Base-by-base conservation (phyloP, 495 filamentous ascomycete genomes). In the Penicillium simplicissimum region DNA sequence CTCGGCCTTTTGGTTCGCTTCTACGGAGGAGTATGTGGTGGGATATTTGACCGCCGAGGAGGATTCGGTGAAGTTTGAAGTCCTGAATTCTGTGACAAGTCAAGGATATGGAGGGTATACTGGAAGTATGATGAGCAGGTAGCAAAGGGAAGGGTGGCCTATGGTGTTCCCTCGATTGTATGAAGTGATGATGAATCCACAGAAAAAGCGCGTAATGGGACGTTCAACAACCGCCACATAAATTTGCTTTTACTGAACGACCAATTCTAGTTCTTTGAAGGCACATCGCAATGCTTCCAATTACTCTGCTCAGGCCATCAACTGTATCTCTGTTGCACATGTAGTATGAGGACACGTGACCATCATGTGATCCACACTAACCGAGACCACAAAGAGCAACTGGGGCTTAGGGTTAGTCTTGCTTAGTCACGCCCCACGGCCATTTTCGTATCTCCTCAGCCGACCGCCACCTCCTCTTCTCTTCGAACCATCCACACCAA, bases 351-450 rank as follows among this genome's bases (percentile, higher is more conserved):
- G 0, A 21, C 52, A 57, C 34, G 43, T 49, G 47, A 52, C 45
- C 1, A 43, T 53, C 57, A 59, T 42, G 35, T 59, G 57, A 59
- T 17, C 55, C 11, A 25, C 13, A 54, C 63, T 71, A 69, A 62
- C 71, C 65, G 67, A 65, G 68, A 36, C 13, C n/a, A 19, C 51
- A 52, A 55, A 38, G 31, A 51, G 60, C 36, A 40, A 43, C 56
- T 51, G 31, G 47, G 47, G 71, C 49, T 58, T 58, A 76, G 77
- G 77, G 79, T 81, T 81, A 80, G 76, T 73, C 76, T 66, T 75
- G 64, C 59, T 74, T 65, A 75, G 74, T 79, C 74, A 78, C 63
- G 64, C 76, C 78, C 79, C 79, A 81, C 79, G 75, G 67, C 75
- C 76, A 64, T 73, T 80, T 79, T 79, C 75, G 75, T 75, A 81